These are phyloP conservation scores for Solanum pimpinellifolium DNA, from an alignment of 257 asterid genomes.

Conservation along the genomic window DNA sequence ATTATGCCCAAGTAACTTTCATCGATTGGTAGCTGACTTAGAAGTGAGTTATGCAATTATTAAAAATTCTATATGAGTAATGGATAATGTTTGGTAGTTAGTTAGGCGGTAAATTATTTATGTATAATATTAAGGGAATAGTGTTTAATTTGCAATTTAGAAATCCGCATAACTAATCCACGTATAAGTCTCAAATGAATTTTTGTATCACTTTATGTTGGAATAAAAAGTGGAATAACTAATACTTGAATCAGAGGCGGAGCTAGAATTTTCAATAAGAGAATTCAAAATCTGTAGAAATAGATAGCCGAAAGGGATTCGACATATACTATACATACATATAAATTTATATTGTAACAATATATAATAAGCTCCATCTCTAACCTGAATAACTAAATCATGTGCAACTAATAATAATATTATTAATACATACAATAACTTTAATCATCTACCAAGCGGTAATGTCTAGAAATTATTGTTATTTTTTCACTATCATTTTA, in stretches of 20 bases:
- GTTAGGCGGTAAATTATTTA: neutral
- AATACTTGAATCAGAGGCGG: too few relatives aligned
- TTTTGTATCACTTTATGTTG: neutral
- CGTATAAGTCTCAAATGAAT: neutral
- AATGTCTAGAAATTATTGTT: neutral
- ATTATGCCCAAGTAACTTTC: neutral
- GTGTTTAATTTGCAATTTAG: neutral
- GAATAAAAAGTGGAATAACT: neutral
- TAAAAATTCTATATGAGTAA: neutral
- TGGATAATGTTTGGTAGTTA: neutral
- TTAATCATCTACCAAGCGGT: neutral
- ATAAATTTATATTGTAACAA: too few relatives aligned
- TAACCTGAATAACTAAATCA: too few relatives aligned
- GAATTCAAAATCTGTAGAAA: too few relatives aligned
- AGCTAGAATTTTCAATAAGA: too few relatives aligned
- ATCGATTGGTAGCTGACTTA: neutral
- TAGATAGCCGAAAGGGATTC: too few relatives aligned
- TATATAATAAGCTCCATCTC: too few relatives aligned
- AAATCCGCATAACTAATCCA: rapidly evolving
- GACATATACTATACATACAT: too few relatives aligned
- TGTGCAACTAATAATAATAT: neutral
- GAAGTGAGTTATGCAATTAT: neutral
- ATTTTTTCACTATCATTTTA: neutral
- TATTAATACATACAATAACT: neutral
- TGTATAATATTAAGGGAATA: neutral